phyloP scores from a whole-genome alignment of 768 basidiomycete genomes.

The Infundibulicybe gibba region DNA sequence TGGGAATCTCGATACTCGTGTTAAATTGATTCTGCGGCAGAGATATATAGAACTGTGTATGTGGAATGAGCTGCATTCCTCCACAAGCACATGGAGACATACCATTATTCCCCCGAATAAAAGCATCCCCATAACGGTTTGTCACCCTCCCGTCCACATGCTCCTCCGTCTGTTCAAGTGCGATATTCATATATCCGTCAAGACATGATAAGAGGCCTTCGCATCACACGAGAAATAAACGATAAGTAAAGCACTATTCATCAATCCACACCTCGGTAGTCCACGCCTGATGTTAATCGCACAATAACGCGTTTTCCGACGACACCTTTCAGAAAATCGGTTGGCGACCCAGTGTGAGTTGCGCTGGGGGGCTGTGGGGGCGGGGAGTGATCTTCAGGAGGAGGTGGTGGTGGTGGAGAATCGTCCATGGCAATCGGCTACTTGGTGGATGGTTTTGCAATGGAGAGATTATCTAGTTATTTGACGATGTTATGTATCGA shows the following conservation, averaged over 20 bases:
- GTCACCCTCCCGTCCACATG: slow-evolving; percentile 85
- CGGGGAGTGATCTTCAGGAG: slow-evolving; percentile 25
- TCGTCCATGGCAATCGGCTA: slow-evolving; percentile 5
- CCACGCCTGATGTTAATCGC: slow-evolving; percentile 85
- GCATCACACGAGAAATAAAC: background rate
- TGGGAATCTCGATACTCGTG: background rate
- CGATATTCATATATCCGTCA: slow-evolving; percentile 99
- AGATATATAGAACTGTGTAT: slow-evolving; percentile 69
- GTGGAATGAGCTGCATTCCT: background rate
- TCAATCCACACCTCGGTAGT: slow-evolving; percentile 73
- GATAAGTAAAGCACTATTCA: background rate
- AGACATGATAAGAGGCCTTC: slow-evolving; percentile 90
- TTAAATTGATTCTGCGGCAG: slow-evolving; percentile 61
- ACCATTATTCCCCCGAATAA: slow-evolving; percentile 95
- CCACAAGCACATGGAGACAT: slow-evolving; percentile 6
- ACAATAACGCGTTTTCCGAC: slow-evolving; percentile 97
- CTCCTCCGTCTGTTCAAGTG: slow-evolving; percentile 95
- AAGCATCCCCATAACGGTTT: slow-evolving; percentile 92
- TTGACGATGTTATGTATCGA: too few species aligned
- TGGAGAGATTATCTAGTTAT: too few species aligned
- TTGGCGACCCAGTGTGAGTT: slow-evolving; percentile 71
- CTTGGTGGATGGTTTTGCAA: too few species aligned
- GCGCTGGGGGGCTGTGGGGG: slow-evolving; percentile 49
- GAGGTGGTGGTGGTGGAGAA: slow-evolving; percentile 23
- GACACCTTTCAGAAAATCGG: slow-evolving; percentile 91